Evolutionary conservation across 306 rosid genomes (phyloP), one percentile per base, ranked within the genome.

Genomic region (Medicago arabica): DNA sequence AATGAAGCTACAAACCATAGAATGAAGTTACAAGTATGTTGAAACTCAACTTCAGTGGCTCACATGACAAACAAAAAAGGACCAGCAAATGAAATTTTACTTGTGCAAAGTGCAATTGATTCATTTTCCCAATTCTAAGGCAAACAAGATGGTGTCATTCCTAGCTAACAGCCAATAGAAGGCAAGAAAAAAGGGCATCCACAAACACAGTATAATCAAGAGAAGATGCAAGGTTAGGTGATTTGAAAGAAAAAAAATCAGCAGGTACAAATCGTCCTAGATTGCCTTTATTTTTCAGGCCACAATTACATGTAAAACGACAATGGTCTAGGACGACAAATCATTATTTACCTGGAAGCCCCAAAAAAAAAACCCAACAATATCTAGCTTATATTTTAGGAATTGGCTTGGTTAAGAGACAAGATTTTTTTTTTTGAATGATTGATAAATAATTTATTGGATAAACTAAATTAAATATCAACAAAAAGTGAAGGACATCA

Each of bases 1-100:
- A 28, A 61, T 34, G 49, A 16, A 64, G 69, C 69, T 64, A 64
- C n/a, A n/a, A n/a, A n/a, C n/a, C 18, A 61, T 31, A 34, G 67
- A 28, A 61, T 34, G 49, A 16, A 64, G 69, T 49, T 64, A 64
- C 28, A 64, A 36, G 15, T 39, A 16, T 38, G 69, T 38, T 38
- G 69, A 64, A 64, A 16, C 12, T 61, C 7, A 62, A 9, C 8
- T 38, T 38, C 14, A 64, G 65, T 12, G 65, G 39, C 13, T 59
- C 13, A 12, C 36, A 21, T 7, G 9, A 25, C 65, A 21, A 12
- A 59, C 65, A 46, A 25, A 23, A 36, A 64, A 16, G 49, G 25
- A 36, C 68, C 44, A 15, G 15, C 13, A 36, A 36, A 63, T 31
- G 46, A n/a, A 15, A 62, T 36, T 34, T 62, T 62, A 34, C 68